These are phyloP conservation scores for Podospora comata DNA, from an alignment of 495 filamentous ascomycete species.

Conservation along the genomic window DNA sequence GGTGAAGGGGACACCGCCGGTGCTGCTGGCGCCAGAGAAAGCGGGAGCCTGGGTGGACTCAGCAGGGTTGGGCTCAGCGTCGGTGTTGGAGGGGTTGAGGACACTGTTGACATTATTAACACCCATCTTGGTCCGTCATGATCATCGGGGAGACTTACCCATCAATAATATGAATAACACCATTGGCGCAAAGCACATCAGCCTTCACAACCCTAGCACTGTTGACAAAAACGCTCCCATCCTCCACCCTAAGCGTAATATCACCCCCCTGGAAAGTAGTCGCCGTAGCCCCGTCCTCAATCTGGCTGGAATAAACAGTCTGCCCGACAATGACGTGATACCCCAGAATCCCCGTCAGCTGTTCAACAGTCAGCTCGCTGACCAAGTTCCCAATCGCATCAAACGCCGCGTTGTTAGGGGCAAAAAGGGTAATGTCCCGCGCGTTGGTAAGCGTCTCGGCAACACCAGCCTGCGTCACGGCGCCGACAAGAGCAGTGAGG, in stretches of 20 bases:
- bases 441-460: constrained; percentile 39
- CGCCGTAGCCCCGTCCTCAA: constrained; percentile 40
- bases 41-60: constrained; percentile 46
- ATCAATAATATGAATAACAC: constrained; percentile 67
- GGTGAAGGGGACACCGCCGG: constrained; percentile 46
- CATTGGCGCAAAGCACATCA: constrained; percentile 62
- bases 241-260: constrained; percentile 49
- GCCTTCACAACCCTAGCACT: constrained; percentile 37
- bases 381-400: constrained; percentile 51
- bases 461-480: constrained; percentile 47
- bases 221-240: constrained; percentile 44
- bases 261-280: constrained; percentile 46
- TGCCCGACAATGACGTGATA: constrained; percentile 59
- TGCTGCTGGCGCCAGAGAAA: constrained; percentile 50
- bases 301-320: constrained; percentile 48
- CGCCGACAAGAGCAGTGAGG: constrained; percentile 57
- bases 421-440: constrained; percentile 62
- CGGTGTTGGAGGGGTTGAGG: constrained; percentile 56
- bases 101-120: constrained; percentile 39
- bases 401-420: constrained; percentile 57
- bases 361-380: constrained; percentile 41
- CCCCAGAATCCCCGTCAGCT: constrained; percentile 49
- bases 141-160: constrained; percentile 31
- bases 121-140: background rate
- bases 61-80: constrained; percentile 44